Evolutionary conservation across 768 basidiomycete species (phyloP), one percentile per base, ranked within the genome.

Genomic region (Collybia sp.): DNA sequence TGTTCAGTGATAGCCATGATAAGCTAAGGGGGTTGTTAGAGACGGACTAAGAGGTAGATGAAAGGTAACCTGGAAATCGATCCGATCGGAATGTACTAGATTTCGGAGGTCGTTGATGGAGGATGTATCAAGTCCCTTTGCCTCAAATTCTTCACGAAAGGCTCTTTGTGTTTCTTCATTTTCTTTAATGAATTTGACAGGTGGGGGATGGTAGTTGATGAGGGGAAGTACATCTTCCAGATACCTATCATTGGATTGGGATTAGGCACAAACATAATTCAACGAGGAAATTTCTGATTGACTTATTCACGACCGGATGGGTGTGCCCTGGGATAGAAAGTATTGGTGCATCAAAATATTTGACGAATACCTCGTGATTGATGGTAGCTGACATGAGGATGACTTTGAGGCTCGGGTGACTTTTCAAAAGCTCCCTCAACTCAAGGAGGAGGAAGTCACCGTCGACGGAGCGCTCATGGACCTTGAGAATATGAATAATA

Each of bases 361-460:
- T 73, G 40, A 83, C 69, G 54, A 93, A 93, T n/a, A 73, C 79
- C 51, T 88, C 75, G 49, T 93, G 89, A 56, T 96, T 94, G 63
- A 95, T 94, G 0, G 94, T 97, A 4, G 94, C 94, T 30, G 88
- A 92, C 93, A 96, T 96, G 39, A 95, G 73, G 16, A 94, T 66
- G 16, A 97, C 74, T 60, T 88, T 93, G 54, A 96, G 73, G 1
- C 62, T 75, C 16, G 70, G 65, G 55, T 91, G 83, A 15, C 60
- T 71, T 49, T 69, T 68, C 38, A 95, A 62, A 12, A 96, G 66
- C 54, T 91, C 86, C 48, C 83, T 82, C 18, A 96, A 69, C 58
- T 94, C 85, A 5, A 95, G 76, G 1, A 97, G 73, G 37, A 97
- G 68, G 54, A 97, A 85, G 61, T 97, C 94, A 16, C 88, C 83